These are phyloP conservation scores for Teunomyces lycoperdinae DNA, from an alignment of 805 yeast species.

Conservation along the genomic window DNA sequence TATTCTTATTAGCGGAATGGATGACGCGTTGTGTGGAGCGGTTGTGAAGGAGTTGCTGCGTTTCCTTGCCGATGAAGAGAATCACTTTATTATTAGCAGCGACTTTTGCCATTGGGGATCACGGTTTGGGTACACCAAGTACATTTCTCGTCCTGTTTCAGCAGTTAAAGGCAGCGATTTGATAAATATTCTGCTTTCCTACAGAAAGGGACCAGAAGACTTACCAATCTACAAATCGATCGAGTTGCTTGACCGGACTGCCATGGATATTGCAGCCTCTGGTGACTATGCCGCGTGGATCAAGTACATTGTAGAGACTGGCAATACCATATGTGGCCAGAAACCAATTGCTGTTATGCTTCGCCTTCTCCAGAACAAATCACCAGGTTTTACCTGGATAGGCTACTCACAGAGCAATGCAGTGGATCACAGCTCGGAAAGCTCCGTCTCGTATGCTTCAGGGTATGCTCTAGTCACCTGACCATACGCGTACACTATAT, in stretches of 20 bases:
- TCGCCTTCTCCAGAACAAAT: conserved; percentile 45
- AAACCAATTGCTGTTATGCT: conserved; percentile 72
- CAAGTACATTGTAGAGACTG: conserved; percentile 63
- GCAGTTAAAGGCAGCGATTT: conserved; percentile 1
- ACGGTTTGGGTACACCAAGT: conserved; percentile 43
- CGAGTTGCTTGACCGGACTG: conserved; percentile 66
- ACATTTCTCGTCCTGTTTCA: conserved; percentile 14
- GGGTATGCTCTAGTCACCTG: conserved; percentile 48
- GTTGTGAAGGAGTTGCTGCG: conserved; percentile 51
- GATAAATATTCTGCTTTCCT: not conserved
- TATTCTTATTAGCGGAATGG: conserved; percentile 68
- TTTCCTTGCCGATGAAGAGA: conserved; percentile 50
- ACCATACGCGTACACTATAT: not conserved
- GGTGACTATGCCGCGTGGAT: conserved; percentile 64
- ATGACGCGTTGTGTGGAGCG: conserved; percentile 38
- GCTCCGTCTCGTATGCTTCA: conserved; percentile 90
- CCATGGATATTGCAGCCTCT: conserved; percentile 57
- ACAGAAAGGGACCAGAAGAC: conserved; percentile 6
- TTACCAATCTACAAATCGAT: conserved; percentile 69
- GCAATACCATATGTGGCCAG: conserved; percentile 92
- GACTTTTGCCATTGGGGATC: conserved; percentile 94
- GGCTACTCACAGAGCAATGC: conserved; percentile 76
- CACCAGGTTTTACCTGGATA: conserved; percentile 58
- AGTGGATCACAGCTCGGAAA: conserved; percentile 49
- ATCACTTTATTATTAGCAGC: conserved; percentile 76